phyloP scores from a whole-genome alignment of 139 green algal genomes.

The Marvania coccoides region DNA sequence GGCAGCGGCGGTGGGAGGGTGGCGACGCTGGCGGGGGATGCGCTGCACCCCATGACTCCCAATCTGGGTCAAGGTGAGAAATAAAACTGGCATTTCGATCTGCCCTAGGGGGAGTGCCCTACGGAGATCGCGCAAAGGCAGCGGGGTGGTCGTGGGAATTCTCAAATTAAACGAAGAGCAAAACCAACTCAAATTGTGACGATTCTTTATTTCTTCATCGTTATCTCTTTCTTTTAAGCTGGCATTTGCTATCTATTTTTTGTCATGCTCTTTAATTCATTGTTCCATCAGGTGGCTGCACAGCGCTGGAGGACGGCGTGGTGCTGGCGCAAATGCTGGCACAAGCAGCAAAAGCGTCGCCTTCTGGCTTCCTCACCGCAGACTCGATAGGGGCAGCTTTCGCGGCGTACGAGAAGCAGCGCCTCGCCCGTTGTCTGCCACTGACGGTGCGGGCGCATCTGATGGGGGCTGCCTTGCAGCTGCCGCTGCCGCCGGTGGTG shows the following conservation, averaged over 20 bases:
- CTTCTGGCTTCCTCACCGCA: background rate
- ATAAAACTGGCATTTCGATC: no score
- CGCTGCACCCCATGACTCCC: slow-evolving; percentile 74
- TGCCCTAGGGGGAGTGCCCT: no score
- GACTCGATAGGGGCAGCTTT: slow-evolving; percentile 24
- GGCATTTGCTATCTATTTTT: no score
- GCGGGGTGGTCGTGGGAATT: no score
- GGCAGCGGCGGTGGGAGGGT: slow-evolving; percentile 9
- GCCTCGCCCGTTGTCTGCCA: slow-evolving; percentile 18
- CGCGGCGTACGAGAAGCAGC: slow-evolving; percentile 42
- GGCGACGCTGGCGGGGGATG: slow-evolving; percentile 66
- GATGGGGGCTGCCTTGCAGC: slow-evolving; percentile 48
- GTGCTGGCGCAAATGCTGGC: slow-evolving; percentile 39
- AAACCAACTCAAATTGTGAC: no score
- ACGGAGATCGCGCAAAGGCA: no score
- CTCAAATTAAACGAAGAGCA: no score
- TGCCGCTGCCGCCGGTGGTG: slow-evolving; percentile 36
- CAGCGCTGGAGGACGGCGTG: slow-evolving; percentile 64
- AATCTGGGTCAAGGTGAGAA: slow-evolving; percentile 54
- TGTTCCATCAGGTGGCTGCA: no score
- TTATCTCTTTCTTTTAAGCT: no score
- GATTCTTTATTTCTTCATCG: no score
- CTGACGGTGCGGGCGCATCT: slow-evolving; percentile 34
- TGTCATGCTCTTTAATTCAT: background rate
- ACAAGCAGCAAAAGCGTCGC: background rate